Evolutionary conservation across 2,329 filamentous ascomycete species (phyloP).

Genomic region (Fusarium papillatum): DNA sequence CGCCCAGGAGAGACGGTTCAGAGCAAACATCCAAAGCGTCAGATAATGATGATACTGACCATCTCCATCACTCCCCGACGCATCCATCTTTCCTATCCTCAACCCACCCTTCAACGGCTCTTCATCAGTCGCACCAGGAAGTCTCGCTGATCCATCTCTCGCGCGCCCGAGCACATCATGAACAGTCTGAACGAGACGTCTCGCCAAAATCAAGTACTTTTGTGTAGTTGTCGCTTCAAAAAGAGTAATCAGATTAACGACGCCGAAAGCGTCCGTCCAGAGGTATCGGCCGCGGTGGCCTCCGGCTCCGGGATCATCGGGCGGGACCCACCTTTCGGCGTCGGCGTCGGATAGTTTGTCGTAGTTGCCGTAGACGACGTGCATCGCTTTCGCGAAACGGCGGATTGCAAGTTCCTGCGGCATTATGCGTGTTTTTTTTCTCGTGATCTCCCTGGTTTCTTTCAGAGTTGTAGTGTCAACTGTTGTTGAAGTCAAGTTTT

Average conservation of each 20-base stretch:
- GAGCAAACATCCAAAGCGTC: conserved; percentile 73
- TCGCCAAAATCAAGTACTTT: conserved; percentile 63
- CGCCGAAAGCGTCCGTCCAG: conserved; percentile 73
- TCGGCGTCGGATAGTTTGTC: conserved; percentile 37
- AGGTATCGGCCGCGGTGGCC: conserved; percentile 71
- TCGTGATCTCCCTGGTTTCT: not conserved
- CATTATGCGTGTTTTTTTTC: not conserved
- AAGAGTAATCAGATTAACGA: conserved; percentile 70
- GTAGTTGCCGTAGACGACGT: conserved; percentile 53
- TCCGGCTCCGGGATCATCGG: conserved; percentile 58
- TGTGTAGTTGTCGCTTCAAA: conserved; percentile 52
- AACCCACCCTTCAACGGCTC: conserved; percentile 67
- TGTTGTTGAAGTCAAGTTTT: not conserved
- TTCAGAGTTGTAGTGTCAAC: no score
- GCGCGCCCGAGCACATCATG: conserved; percentile 66
- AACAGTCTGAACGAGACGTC: conserved; percentile 62
- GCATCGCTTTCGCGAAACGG: conserved; percentile 54
- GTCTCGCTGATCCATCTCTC: conserved; percentile 59
- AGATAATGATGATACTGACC: conserved; percentile 74
- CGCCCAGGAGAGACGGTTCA: conserved; percentile 66
- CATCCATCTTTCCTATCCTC: conserved; percentile 68
- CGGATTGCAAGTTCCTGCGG: conserved; percentile 13
- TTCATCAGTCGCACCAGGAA: conserved; percentile 64
- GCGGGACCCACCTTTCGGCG: conserved; percentile 59
- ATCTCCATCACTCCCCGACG: conserved; percentile 63